Percentiles rank a stretch among this genome's conserved stretches.
These are phyloP conservation scores for Artemisia argyi DNA, from an alignment of 129 eudicot species.

Conservation along the genomic window DNA sequence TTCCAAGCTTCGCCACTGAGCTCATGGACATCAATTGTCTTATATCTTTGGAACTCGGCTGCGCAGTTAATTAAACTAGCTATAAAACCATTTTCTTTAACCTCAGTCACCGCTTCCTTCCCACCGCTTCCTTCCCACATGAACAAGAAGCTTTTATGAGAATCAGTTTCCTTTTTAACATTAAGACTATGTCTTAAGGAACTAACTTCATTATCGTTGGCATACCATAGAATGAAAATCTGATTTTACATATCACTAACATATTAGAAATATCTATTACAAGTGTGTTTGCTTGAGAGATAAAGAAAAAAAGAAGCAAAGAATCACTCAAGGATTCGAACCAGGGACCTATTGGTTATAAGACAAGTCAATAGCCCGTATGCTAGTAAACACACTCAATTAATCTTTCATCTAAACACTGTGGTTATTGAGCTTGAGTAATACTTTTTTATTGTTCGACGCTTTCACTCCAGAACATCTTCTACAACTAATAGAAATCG, in stretches of 20 bases:
- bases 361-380: too few species aligned
- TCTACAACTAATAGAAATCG: background rate
- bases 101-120: conserved; percentile 5
- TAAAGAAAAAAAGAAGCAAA: too few species aligned
- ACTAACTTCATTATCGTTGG: conserved; percentile 37
- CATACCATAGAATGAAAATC: conserved; percentile 29
- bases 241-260: background rate
- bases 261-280: background rate
- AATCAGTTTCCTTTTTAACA: conserved; percentile 37
- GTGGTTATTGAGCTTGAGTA: too few species aligned
- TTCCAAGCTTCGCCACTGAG: too few species aligned
- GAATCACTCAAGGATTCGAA: too few species aligned
- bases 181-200: conserved; percentile 39
- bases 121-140: conserved; percentile 21
- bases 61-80: background rate
- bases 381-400: too few species aligned
- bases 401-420: too few species aligned
- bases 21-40: too few species aligned
- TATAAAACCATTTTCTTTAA: conserved; percentile 19
- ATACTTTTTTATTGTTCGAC: too few species aligned
- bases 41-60: too few species aligned
- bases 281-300: too few species aligned
- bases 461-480: conserved; percentile 4
- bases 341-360: too few species aligned
- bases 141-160: conserved; percentile 41